A percentile compares a stretch with the other conserved stretches of the same genome.
Conservation (phyloP, 2,329 filamentous ascomycete species). For the Fusarium duplospermum region DNA sequence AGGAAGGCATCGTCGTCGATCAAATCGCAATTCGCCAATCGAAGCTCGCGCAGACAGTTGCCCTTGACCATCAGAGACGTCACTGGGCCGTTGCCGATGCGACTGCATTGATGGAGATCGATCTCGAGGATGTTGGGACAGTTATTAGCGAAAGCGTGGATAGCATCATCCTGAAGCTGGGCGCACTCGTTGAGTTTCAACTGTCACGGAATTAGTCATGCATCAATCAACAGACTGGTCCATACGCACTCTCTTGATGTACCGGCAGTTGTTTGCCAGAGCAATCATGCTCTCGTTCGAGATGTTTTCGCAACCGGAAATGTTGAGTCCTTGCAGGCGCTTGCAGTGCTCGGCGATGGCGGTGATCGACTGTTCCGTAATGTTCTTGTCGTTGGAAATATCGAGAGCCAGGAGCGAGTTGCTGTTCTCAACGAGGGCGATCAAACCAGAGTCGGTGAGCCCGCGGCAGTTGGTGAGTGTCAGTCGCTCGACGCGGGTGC, state of each 20-base stretch:
- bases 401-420: conserved; percentile 87
- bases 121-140: conserved; percentile 97
- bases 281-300: conserved; percentile 87
- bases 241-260: conserved; percentile 81
- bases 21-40: conserved; percentile 84
- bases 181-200: conserved; percentile 93
- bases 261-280: conserved; percentile 84
- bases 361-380: conserved; percentile 84
- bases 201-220: conserved; percentile 53
- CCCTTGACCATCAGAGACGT: conserved; percentile 83
- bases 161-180: conserved; percentile 85
- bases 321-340: conserved; percentile 90
- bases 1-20: conserved; percentile 92
- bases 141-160: conserved; percentile 86
- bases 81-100: conserved; percentile 85
- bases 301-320: conserved; percentile 85
- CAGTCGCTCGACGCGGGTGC: conserved; percentile 91
- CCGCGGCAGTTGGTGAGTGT: conserved; percentile 91
- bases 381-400: conserved; percentile 84
- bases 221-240: neutral
- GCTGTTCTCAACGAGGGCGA: conserved; percentile 82
- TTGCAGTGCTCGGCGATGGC: conserved; percentile 84
- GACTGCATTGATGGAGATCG: conserved; percentile 86
- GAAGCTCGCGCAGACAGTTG: conserved; percentile 87
- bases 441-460: conserved; percentile 86